These are phyloP conservation scores for Solanum megistacrolobum DNA, from an alignment of 257 asterid species.

Conservation along the genomic window DNA sequence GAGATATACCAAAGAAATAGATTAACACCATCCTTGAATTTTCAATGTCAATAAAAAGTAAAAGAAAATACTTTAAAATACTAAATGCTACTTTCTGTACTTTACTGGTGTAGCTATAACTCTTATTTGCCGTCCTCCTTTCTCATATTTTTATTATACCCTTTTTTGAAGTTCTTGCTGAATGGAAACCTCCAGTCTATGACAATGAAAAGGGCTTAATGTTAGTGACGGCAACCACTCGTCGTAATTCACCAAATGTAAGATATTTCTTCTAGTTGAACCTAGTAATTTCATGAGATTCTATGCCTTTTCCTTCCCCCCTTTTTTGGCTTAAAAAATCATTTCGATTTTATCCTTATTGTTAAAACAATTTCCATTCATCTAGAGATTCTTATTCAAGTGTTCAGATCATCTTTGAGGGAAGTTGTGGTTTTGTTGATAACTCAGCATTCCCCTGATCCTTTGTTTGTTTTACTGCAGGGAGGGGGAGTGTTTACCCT, in stretches of 20 bases:
- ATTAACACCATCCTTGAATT: neutral
- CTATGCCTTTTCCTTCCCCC: neutral
- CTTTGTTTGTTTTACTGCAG: neutral
- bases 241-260: constrained; percentile 95
- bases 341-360: neutral
- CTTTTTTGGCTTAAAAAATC: neutral
- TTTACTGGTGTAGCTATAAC: neutral
- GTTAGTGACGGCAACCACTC: constrained; percentile 88
- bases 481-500: neutral
- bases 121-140: neutral
- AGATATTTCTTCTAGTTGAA: constrained; percentile 8
- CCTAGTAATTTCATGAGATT: neutral
- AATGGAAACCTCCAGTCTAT: constrained; percentile 95
- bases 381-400: neutral
- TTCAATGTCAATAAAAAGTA: neutral
- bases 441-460: neutral
- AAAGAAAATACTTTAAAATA: neutral
- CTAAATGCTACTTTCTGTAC: neutral
- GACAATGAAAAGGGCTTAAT: constrained; percentile 62
- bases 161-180: constrained; percentile 64
- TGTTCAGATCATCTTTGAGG: neutral
- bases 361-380: neutral
- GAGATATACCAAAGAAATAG: neutral
- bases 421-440: neutral
- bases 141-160: neutral